Base-by-base conservation (phyloP, 2,329 filamentous ascomycete genomes). In the Akanthomyces dipterigenus region DNA sequence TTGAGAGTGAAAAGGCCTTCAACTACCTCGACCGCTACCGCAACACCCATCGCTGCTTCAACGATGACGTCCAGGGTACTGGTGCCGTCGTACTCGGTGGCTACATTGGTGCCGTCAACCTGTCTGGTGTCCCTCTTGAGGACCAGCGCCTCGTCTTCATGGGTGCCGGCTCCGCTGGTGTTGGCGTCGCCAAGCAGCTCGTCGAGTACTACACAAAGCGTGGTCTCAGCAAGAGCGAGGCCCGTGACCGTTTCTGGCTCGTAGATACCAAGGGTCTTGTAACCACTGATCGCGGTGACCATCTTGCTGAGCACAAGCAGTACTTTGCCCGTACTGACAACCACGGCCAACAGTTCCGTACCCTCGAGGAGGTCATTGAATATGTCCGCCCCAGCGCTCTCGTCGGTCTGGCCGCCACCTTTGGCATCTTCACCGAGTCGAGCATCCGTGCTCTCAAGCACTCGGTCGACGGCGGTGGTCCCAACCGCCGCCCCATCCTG, bases 51-150 rank as follows among this genome's bases (percentile, higher is more conserved):
- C 93, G 90, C 75, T 96, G 91, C 82, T 99, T 99, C 85, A 98
- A 98, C 76, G 95, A 98, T 72, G 93, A 99, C 73, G 95, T 99
- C 72, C 93, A 98, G 80, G 93, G 93, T 67, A 98, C 95, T 68
- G 95, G 95, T 68, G 92, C 93, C 65, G 95, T 99, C 70, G 92
- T 98, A 64, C 84, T 97, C 60, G 93, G 85, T 65, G 93, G 93
- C 42, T 87, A 87, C 69, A 88, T 88, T 63, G 83, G 84, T 61
- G 85, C 84, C 45, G 91, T 96, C 63, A 93, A 93, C 77, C 85
- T 91, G 64, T 96, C 92, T 16, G 89, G 88, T 56, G 86, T 96
- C 18, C 90, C 91, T 31, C 78, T 93, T 55, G 89, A 91, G 76
- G 91, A 98, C 70, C 95, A 99, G 76, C 89, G 89, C 60, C 89